Evolutionary conservation across 1,284 basidiomycete species (phyloP).

Genomic region (Sanghuangporus baumii): DNA sequence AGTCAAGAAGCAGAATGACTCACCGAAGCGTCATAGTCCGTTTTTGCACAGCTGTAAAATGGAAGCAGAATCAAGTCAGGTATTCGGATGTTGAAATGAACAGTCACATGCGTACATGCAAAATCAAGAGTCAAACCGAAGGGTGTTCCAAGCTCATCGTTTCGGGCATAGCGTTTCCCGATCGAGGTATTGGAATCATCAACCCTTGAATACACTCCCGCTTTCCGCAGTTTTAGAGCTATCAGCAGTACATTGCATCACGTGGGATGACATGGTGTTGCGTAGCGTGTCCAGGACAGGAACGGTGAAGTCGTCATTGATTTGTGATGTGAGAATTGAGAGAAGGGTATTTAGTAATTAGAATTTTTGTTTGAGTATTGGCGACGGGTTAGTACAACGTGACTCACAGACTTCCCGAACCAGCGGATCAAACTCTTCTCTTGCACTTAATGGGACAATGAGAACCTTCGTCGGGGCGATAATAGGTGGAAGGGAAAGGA

Average conservation of each 20-base stretch:
- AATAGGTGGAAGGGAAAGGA: slow-evolving; percentile 83
- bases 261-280: slow-evolving; percentile 3
- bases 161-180: slow-evolving; percentile 94
- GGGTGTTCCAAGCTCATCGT: slow-evolving; percentile 97
- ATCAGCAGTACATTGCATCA: slow-evolving; percentile 18
- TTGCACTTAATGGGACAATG: slow-evolving; percentile 92
- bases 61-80: neutral
- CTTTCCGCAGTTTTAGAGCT: slow-evolving; percentile 84
- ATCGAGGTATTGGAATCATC: slow-evolving; percentile 96
- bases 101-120: slow-evolving; percentile 66
- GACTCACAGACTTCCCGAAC: slow-evolving; percentile 87
- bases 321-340: neutral
- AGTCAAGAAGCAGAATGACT: slow-evolving; percentile 25
- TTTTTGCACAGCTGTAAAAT: slow-evolving; percentile 67
- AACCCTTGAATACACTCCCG: slow-evolving; percentile 87
- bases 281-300: neutral
- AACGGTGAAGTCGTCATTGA: neutral
- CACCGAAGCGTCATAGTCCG: slow-evolving; percentile 85
- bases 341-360: neutral
- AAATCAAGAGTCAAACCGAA: slow-evolving; percentile 97
- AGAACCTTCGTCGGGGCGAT: slow-evolving; percentile 97
- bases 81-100: neutral
- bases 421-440: slow-evolving; percentile 80
- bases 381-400: neutral
- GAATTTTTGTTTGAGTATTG: neutral